Conservation (phyloP, 2,329 filamentous ascomycete genomes). For the Zasmidium angulare region DNA sequence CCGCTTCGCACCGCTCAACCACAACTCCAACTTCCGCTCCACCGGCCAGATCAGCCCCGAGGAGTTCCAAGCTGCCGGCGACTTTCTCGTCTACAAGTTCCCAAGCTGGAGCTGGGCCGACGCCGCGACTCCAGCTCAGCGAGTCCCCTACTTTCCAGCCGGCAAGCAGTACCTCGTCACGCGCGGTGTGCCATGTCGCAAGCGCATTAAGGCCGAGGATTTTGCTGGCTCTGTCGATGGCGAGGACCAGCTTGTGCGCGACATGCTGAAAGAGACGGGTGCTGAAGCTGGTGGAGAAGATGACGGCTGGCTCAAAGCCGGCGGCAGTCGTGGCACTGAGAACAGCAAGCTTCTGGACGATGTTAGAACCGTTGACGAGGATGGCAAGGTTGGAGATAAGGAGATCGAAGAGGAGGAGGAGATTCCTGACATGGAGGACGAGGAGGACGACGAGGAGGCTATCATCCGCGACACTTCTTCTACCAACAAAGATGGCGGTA, state of each 20-base stretch:
- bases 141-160: slow-evolving; percentile 75
- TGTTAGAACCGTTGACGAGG: slow-evolving; percentile 84
- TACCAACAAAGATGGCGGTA: slow-evolving; percentile 45
- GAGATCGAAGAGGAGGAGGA: slow-evolving; percentile 75
- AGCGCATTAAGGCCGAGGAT: slow-evolving; percentile 76
- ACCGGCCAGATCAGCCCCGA: slow-evolving; percentile 96
- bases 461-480: slow-evolving; percentile 76
- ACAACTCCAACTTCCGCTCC: slow-evolving; percentile 88
- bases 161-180: slow-evolving; percentile 96
- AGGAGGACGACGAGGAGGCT: slow-evolving; percentile 89
- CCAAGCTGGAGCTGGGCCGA: slow-evolving; percentile 97
- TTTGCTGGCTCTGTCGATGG: slow-evolving; percentile 85
- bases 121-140: slow-evolving; percentile 75
- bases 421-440: slow-evolving; percentile 98
- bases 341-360: slow-evolving; percentile 63
- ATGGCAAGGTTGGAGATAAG: slow-evolving; percentile 77
- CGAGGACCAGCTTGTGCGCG: slow-evolving; percentile 81
- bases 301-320: slow-evolving; percentile 89
- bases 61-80: slow-evolving; percentile 91
- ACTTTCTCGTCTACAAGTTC: slow-evolving; percentile 99
- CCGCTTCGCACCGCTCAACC: slow-evolving; percentile 81
- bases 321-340: slow-evolving; percentile 66
- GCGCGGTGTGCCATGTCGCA: slow-evolving; percentile 88
- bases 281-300: slow-evolving; percentile 58
- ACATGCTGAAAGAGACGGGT: slow-evolving; percentile 62